Evolutionary conservation across 352 stramenopile genomes (phyloP).

Genomic region (Pythium pyrilobum): DNA sequence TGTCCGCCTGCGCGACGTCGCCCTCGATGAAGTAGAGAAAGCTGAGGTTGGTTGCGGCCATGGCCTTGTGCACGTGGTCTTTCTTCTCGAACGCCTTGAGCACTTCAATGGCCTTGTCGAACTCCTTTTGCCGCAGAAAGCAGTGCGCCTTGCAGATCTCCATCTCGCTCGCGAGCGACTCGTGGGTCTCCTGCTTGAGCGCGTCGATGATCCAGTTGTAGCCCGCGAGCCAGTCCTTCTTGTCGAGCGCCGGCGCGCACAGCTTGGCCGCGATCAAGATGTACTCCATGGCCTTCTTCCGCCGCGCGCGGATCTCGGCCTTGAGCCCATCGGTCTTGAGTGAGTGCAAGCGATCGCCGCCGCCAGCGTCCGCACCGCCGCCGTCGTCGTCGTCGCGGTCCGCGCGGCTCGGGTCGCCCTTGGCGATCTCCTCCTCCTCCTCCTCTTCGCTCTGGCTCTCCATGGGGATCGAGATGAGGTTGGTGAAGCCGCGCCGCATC

Average conservation of each 20-base stretch:
- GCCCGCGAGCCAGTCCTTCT: constrained; percentile 88
- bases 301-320: constrained; percentile 63
- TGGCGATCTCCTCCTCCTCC: constrained; percentile 72
- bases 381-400: constrained; percentile 31
- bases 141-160: constrained; percentile 84
- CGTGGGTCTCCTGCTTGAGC: constrained; percentile 88
- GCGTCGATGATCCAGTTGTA: constrained; percentile 94
- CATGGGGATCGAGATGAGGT: constrained; percentile 89
- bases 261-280: constrained; percentile 93
- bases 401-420: constrained; percentile 20
- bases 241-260: constrained; percentile 90
- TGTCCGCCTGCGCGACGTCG: constrained; percentile 87
- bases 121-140: constrained; percentile 92
- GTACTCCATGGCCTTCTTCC: constrained; percentile 85
- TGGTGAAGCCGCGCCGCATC: constrained; percentile 91
- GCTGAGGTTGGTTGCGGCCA: constrained; percentile 93
- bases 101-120: constrained; percentile 91
- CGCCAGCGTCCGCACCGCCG: no score
- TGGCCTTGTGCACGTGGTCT: constrained; percentile 89
- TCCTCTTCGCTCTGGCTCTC: constrained; percentile 80
- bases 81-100: constrained; percentile 97
- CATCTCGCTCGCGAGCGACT: constrained; percentile 91
- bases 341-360: constrained; percentile 54
- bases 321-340: constrained; percentile 70
- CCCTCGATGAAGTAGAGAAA: constrained; percentile 97